Base-by-base conservation (phyloP, 176 grass and related monocot species). In the Oryza coarctata region DNA sequence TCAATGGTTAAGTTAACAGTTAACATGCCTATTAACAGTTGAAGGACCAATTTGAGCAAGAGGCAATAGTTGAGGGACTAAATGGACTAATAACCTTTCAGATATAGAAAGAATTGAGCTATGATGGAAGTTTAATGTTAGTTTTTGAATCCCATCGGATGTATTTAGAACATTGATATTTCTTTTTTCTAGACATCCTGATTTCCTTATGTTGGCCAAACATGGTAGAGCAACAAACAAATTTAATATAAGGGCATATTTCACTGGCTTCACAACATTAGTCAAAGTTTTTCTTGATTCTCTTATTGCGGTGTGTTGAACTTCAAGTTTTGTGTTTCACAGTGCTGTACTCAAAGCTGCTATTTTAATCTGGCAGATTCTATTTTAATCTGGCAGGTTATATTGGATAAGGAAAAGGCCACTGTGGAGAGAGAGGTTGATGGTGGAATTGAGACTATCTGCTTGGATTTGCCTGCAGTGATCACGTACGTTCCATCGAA, bases 361-460 rank as follows among this genome's bases (percentile, higher is more conserved):
- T 20, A 0, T 73, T 75, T 49, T 5, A 68, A 39, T 67, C 84
- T 84, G 20, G 5, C 82, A 98, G 96, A 87, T 98, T 47, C n/a
- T 92, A 72, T 82, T 98, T n/a, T n/a, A n/a, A 39, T 67, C 84
- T 84, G 20, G 5, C 82, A 98, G 96, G 89, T 98, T 47, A 27
- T 92, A 72, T 82, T 98, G 84, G 93, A 95, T 61, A 90, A 91
- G 74, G 93, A 90, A 25, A 95, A 95, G 81, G 85, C 89, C 73
- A 98, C 80, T 20, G 89, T 98, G 1, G 90, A 95, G 74, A 86
- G 93, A 88, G 96, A 95, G 63, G 89, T 98, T 0, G 93, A 98
- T 22, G 93, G 86, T 35, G 93, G 96, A 68, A 90, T 93, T 3
- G 96, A 98, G 57, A 95, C 90, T 6, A 71, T 98, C 29, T 91